Evolutionary conservation across 2,329 filamentous ascomycete species (phyloP), one percentile per base, ranked within the genome.

Genomic region (Fusarium euwallaceae): DNA sequence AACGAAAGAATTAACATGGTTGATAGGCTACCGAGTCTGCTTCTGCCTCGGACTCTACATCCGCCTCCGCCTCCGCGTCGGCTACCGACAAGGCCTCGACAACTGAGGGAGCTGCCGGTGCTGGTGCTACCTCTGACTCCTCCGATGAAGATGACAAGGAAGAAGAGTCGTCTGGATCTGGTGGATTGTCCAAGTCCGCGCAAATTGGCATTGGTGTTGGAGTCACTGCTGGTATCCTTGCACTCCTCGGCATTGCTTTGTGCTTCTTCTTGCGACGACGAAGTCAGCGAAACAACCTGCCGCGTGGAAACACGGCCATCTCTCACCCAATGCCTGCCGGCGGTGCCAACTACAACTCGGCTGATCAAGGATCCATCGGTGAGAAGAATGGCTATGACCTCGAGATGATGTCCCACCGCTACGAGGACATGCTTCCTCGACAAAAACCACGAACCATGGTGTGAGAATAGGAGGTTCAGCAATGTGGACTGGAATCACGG

Each of bases 401-500:
- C 51, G 88, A 90, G 73, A 82, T 86, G 77, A 86, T 86, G 69
- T 85, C 87, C 4, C 84, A 87, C 69, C 85, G 88, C 48, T 91
- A 91, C 72, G 89, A 91, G 79, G 89, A 91, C 72, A 88, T 90
- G 88, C 76, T 88, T 24, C 88, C 88, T 32, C 83, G 88, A 53
- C 83, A 86, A 69, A 84, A 86, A 56, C 89, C 89, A 12, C 82
- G 84, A 78, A 84, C 80, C 17, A 82, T 85, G 81, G 82, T 86
- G 11, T 86, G 68, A 78, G 59, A 22, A n/a, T 34, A 56, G 58
- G 34, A 37, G 55, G 58, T 24, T 55, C 41, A 58, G 61, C 64
- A 63, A 59, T 67, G 60, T 45, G 64, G 60, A 66, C 61, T 56
- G 67, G 61, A 51, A 45, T 55, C 61, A 24, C 36, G 65, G 55